Evolutionary conservation across 257 asterid genomes (phyloP), one percentile per base, ranked within the genome.

Genomic region (Nicotiana undulata): DNA sequence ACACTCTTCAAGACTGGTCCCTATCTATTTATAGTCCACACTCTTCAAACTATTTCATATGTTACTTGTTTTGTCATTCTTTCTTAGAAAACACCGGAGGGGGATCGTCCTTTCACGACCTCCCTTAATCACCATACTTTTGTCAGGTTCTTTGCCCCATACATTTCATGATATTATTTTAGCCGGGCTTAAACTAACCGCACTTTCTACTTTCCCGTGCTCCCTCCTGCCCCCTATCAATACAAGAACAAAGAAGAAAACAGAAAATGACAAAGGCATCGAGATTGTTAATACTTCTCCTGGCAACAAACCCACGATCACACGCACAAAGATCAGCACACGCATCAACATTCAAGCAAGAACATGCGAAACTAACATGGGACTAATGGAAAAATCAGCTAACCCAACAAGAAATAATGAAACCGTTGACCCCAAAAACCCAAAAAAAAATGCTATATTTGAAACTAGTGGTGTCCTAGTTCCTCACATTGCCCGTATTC

Each of bases 401-500:
- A 26, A 13, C 34, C 74, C 20, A 22, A 61, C 51, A 64, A 26
- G 60, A 75, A 81, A 49, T 1, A 49, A 46, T 16, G 70, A 32
- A 79, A 17, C 3, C 3, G 17, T 22, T 32, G 61, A 76, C 20
- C 32, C 34, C 13, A 46, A 51, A 64, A 55, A 11, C n/a, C 40
- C 52, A 72, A 65, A 72, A 55, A 49, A 58, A 16, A 51, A 53
- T 56, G 67, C 75, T 17, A 65, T 28, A 32, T 32, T 22, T 13
- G 24, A 52, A 58, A 26, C 20, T 37, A 28, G 8, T 67, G 44
- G 61, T 22, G 65, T 37, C 40, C 75, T 52, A 29, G n/a, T 59
- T 66, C 82, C 63, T 65, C 26, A 83, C 90, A 83, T 87, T 87
- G 85, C 79, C 82, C 53, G 37, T 72, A 75, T 17, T 80, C 75